Evolutionary conservation across 495 filamentous ascomycete species (phyloP), one percentile per base, ranked within the genome.

Genomic region (Tetracladium setigerum): DNA sequence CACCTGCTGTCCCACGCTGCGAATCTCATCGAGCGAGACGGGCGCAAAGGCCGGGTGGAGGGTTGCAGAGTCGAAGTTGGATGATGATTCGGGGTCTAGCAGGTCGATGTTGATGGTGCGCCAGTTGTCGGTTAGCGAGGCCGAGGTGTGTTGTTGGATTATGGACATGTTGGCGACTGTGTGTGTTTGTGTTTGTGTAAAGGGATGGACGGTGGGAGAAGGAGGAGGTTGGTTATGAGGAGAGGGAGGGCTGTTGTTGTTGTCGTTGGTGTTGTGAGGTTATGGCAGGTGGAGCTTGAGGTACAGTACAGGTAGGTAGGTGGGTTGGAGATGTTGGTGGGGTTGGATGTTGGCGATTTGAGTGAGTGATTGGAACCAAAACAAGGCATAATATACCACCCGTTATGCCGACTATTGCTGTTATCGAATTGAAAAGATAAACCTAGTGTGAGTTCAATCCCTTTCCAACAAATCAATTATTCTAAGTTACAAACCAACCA

Each of bases 101-200:
- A 80, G 76, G 67, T 95, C 89, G 69, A 95, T 82, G 72, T 95
- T 87, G 74, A 95, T 91, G 57, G 87, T 95, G 62, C 89, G 86
- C 81, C 87, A 95, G 73, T 71, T 72, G 56, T 78, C 75, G 61
- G 61, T 59, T 18, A 78, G 67, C 46, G 73, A 63, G 30, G 74
- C 67, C 30, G 58, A 40, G 38, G 68, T 70, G 60, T 73, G 67
- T 56, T 77, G 72, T 53, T 76, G 75, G 59, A 77, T 76, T 52
- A 78, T 73, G 33, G 74, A 77, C 75, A 78, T 78, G 34, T 52
- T 50, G 43, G 19, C 32, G 47, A 41, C 5, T 2, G 41, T 17
- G 12, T 30, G 30, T 37, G n/a, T 3, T n/a, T 0, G 2, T 38
- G 14, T 30, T 2, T 24, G 15, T 35, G 13, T 17, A 14, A 5